Percentiles rank a stretch among this genome's conserved stretches.
These are phyloP conservation scores for Psophocarpus tetragonolobus DNA, from an alignment of 306 rosid species.

Conservation along the genomic window DNA sequence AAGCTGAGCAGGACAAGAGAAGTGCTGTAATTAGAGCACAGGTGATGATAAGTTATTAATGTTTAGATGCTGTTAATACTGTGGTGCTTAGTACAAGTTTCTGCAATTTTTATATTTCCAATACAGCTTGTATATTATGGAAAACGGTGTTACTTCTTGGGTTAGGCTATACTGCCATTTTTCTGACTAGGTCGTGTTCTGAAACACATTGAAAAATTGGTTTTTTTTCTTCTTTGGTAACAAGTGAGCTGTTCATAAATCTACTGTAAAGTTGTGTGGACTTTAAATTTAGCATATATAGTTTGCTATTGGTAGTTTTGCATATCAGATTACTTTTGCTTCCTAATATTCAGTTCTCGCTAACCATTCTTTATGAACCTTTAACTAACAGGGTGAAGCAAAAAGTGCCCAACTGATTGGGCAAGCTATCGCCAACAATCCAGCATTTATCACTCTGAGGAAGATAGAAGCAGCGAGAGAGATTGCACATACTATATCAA, in stretches of 20 bases:
- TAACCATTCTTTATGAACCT: neutral
- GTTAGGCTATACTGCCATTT: constrained; percentile 9
- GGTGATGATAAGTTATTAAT: constrained; percentile 50
- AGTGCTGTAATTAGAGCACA: constrained; percentile 86
- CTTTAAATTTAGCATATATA: neutral
- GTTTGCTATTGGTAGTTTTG: constrained; percentile 5
- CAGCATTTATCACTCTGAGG: constrained; percentile 77
- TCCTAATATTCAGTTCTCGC: neutral
- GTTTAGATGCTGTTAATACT: neutral
- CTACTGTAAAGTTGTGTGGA: neutral
- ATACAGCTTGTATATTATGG: neutral
- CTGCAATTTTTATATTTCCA: constrained; percentile 5
- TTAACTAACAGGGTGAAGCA: constrained; percentile 73
- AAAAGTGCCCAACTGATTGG: constrained; percentile 80
- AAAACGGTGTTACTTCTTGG: neutral
- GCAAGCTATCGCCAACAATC: constrained; percentile 75
- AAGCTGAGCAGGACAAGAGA: constrained; percentile 92
- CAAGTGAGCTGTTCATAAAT: neutral
- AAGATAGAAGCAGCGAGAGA: constrained; percentile 95
- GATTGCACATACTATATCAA: constrained; percentile 67
- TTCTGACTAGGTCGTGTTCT: neutral
- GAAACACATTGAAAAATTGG: neutral
- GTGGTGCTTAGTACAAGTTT: neutral
- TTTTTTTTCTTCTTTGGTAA: neutral
- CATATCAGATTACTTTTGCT: neutral